A percentile compares a stretch with the other conserved stretches of the same genome.
These are phyloP conservation scores for Solanum lycopersicoides DNA, from an alignment of 257 asterid species.

Conservation along the genomic window DNA sequence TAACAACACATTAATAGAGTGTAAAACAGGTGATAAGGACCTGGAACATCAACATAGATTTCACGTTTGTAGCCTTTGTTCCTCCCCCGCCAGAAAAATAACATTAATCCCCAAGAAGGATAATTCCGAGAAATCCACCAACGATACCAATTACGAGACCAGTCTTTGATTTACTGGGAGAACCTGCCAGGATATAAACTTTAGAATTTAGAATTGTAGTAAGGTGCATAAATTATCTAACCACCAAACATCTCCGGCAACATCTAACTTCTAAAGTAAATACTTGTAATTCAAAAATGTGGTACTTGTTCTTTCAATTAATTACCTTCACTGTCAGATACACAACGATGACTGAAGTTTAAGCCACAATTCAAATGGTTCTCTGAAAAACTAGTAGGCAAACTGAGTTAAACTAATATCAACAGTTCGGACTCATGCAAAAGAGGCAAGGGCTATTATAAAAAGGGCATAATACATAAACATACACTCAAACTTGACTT, in stretches of 20 bases:
- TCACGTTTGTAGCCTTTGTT: conserved; percentile 54
- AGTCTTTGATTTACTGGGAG: conserved; percentile 48
- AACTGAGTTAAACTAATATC: conserved; percentile 14
- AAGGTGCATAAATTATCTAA: not conserved
- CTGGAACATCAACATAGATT: conserved; percentile 84
- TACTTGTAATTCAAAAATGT: not conserved
- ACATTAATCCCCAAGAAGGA: conserved; percentile 51
- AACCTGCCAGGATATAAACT: conserved; percentile 31
- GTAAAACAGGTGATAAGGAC: conserved; percentile 24
- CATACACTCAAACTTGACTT: not conserved
- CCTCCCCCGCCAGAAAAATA: conserved; percentile 53
- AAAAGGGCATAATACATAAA: not conserved
- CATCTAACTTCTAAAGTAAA: not conserved
- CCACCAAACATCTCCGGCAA: not conserved
- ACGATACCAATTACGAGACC: conserved; percentile 57
- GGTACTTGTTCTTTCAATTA: conserved; percentile 8
- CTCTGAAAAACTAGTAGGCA: conserved; percentile 72
- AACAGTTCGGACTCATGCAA: not conserved
- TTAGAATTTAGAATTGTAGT: not conserved
- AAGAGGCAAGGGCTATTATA: not conserved
- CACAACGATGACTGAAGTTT: conserved; percentile 42
- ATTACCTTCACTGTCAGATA: conserved; percentile 54
- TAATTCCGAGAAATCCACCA: conserved; percentile 45
- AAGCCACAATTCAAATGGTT: conserved; percentile 71
- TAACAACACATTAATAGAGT: not conserved